These are phyloP conservation scores for Vinca minor DNA, from an alignment of 257 asterid species.

Conservation along the genomic window DNA sequence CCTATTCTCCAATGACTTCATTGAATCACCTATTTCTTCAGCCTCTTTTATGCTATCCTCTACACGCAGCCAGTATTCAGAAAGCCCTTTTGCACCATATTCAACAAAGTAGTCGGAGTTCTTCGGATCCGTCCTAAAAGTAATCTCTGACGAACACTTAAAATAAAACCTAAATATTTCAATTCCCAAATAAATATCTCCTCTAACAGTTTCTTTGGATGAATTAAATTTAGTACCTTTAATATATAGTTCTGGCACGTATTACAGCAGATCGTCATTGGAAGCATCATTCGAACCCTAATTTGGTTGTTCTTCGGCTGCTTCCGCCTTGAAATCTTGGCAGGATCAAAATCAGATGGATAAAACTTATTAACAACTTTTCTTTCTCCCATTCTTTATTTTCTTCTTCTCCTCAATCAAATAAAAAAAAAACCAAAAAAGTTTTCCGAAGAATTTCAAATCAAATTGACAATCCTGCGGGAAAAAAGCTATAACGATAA, in stretches of 20 bases:
- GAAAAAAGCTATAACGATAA: too few species aligned
- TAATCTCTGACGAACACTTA: conserved; percentile 69
- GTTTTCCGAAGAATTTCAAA: too few species aligned
- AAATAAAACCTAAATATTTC: conserved; percentile 66
- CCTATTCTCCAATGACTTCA: too few species aligned
- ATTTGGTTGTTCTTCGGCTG: conserved; percentile 69
- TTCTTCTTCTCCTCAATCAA: too few species aligned
- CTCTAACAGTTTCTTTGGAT: conserved; percentile 66
- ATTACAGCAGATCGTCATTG: conserved; percentile 68
- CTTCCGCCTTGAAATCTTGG: conserved; percentile 68
- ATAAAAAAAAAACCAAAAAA: too few species aligned
- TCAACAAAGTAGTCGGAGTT: conserved; percentile 68
- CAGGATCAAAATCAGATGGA: conserved; percentile 89
- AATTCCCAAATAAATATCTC: conserved; percentile 42
- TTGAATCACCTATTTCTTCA: conserved; percentile 89
- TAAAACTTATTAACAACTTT: conserved; percentile 77
- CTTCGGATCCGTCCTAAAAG: conserved; percentile 72
- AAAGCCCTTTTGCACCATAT: conserved; percentile 59
- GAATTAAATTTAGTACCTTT: conserved; percentile 81
- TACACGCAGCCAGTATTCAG: conserved; percentile 68
- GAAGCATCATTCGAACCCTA: conserved; percentile 85
- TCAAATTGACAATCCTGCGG: too few species aligned
- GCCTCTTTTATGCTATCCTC: conserved; percentile 54
- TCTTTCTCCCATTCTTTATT: conserved; percentile 60
- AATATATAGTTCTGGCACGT: conserved; percentile 71